Evolutionary conservation across 139 green algal species (phyloP).

Genomic region (Tetradesmus lagerheimii): DNA sequence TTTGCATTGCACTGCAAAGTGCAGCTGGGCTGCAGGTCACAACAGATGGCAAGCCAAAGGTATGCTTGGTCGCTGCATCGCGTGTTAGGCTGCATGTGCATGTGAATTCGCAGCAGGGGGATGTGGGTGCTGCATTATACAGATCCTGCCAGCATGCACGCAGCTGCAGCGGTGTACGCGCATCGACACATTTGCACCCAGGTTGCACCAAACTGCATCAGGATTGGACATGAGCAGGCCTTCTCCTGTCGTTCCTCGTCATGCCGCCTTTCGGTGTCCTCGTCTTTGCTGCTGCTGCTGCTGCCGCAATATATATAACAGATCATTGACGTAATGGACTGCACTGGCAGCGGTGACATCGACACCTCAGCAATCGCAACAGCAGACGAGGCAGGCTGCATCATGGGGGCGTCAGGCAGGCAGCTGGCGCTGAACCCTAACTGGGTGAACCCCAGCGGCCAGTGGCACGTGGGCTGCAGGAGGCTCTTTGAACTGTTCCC

Average conservation of each 20-base stretch:
- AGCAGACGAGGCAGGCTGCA: conserved; percentile 73
- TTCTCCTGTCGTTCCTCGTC: no score
- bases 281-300: background rate
- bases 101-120: no score
- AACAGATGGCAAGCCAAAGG: conserved; percentile 87
- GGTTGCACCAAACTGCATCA: no score
- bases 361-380: conserved; percentile 78
- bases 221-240: no score
- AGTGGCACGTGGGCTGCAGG: conserved; percentile 89
- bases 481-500: conserved; percentile 83
- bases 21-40: conserved; percentile 86
- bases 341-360: conserved; percentile 92
- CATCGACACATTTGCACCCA: no score
- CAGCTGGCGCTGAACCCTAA: conserved; percentile 74
- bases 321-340: conserved; percentile 85
- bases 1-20: conserved; percentile 31
- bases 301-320: no score
- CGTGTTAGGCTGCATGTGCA: no score
- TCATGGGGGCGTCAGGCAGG: conserved; percentile 68
- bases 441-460: conserved; percentile 89
- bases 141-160: no score
- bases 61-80: no score
- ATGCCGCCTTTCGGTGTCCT: background rate
- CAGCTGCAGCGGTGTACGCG: no score
- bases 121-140: no score